Conservation (phyloP, 2,329 filamentous ascomycete species). For the Aspergillus sp. region DNA sequence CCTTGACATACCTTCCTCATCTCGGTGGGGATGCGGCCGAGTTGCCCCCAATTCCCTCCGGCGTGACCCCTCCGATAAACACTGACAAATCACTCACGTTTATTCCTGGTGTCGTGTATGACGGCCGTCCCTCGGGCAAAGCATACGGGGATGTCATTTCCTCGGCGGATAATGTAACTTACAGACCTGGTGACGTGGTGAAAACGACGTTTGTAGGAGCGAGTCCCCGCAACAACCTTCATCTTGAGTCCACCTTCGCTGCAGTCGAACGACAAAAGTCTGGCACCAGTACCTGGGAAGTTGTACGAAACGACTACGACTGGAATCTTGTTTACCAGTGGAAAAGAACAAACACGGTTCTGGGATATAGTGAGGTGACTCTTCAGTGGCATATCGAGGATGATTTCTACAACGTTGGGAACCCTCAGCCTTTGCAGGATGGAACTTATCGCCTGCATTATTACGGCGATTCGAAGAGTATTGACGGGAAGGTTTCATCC, state of each 20-base stretch:
- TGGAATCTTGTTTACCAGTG: constrained; percentile 83
- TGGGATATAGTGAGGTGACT: constrained; percentile 75
- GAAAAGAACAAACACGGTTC: constrained; percentile 66
- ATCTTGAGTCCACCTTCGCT: constrained; percentile 73
- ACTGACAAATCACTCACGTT: constrained; percentile 73
- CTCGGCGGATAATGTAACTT: constrained; percentile 52
- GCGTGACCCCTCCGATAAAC: constrained; percentile 74
- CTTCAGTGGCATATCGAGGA: constrained; percentile 77
- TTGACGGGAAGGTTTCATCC: constrained; percentile 59
- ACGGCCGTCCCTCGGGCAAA: constrained; percentile 65
- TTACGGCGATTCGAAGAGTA: constrained; percentile 75
- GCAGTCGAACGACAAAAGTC: constrained; percentile 65
- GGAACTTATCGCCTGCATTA: constrained; percentile 80
- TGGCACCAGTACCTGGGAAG: constrained; percentile 57
- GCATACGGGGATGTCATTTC: constrained; percentile 67
- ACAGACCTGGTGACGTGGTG: constrained; percentile 62
- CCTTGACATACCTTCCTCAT: constrained; percentile 68
- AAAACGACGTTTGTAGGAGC: constrained; percentile 75
- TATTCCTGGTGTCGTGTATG: constrained; percentile 75
- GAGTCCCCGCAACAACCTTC: constrained; percentile 85
- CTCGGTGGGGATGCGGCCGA: constrained; percentile 53
- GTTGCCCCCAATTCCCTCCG: constrained; percentile 48
- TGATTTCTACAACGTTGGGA: constrained; percentile 45
- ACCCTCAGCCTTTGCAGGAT: constrained; percentile 33
- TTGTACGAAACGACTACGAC: constrained; percentile 71